Evolutionary conservation across 2,329 filamentous ascomycete genomes (phyloP), one percentile per base, ranked within the genome.

Genomic region (Nemania bipapillata): DNA sequence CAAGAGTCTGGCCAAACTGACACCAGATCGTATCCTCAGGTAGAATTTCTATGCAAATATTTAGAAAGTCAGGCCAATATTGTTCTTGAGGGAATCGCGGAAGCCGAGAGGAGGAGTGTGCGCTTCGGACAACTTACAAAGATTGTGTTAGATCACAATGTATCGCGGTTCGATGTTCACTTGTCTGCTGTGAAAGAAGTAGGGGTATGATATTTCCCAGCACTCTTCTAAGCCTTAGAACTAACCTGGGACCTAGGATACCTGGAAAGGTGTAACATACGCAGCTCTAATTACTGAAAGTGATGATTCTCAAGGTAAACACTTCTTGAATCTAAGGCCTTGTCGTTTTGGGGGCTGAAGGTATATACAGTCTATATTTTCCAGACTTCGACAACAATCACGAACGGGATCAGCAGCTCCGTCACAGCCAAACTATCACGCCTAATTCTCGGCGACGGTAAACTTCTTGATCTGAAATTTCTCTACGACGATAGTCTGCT

Each of bases 31-130:
- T 79, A 91, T 17, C 85, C 89, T 0, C 86, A 87, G 65, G 80
- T 93, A n/a, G 86, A 87, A 56, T 89, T 91, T 60, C 78, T 94
- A 50, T 87, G 88, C 12, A 82, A 83, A 11, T 86, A 89, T 64
- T 80, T 93, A 17, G 83, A 84, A 0, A 78, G 79, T 2, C 88
- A 89, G 74, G 87, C 89, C 9, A 84, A 84, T n/a, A 80, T 79
- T 7, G 84, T 93, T 1, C 92, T 93, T 74, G 80, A 86, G 62
- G 84, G 89, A 66, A 89, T 94, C 77, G 89, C 92, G 70, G 87
- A 91, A 79, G 87, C 90, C 6, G 87, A 93, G 80, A 85, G 88
- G 74, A 83, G 90, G 63, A 90, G 89, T 64, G 90, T 94, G 11
- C 82, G 90, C 4, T 90, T 93, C 73, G 90, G 90, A 3, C 84